Percentiles rank a stretch among this genome's conserved stretches.
Conservation (phyloP, 2,329 filamentous ascomycete genomes). For the Teratosphaeria gauchensis region DNA sequence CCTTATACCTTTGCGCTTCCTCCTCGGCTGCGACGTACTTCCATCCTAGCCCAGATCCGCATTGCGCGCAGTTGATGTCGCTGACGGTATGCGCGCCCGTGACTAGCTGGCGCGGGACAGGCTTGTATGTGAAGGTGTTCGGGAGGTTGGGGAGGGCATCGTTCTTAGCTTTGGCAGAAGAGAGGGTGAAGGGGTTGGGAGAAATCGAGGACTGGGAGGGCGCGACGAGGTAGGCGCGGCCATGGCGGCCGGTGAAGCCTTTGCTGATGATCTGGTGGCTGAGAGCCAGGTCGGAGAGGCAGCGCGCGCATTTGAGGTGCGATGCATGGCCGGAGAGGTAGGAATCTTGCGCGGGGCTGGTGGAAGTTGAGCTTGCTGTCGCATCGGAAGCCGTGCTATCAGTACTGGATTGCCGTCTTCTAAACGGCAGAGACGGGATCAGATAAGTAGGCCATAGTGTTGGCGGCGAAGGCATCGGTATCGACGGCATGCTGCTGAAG, state of each 20-base stretch:
- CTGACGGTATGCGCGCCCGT: conserved; percentile 54
- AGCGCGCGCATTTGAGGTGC: conserved; percentile 50
- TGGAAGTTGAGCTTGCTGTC: conserved; percentile 15
- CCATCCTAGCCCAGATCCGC: conserved; percentile 51
- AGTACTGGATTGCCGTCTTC: conserved; percentile 33
- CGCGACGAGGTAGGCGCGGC: conserved; percentile 53
- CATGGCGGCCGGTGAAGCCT: conserved; percentile 56
- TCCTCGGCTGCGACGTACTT: conserved; percentile 56
- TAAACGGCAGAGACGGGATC: conserved; percentile 40
- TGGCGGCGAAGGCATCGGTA: conserved; percentile 24
- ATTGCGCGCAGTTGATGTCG: conserved; percentile 49
- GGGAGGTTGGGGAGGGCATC: conserved; percentile 36
- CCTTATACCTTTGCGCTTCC: conserved; percentile 53
- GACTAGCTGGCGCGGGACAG: conserved; percentile 50
- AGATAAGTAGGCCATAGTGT: conserved; percentile 43
- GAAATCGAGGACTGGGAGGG: conserved; percentile 26
- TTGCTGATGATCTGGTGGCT: conserved; percentile 53
- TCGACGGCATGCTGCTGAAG: conserved; percentile 11
- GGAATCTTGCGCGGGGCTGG: conserved; percentile 7
- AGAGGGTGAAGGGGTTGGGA: conserved; percentile 7
- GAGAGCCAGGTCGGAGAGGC: conserved; percentile 49
- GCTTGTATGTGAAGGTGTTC: conserved; percentile 48
- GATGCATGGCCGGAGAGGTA: conserved; percentile 42
- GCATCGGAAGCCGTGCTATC: conserved; percentile 28
- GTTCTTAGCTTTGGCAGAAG: conserved; percentile 16